These are phyloP conservation scores for Chlorella sp. DNA, from an alignment of 139 green algal genomes.

Conservation along the genomic window DNA sequence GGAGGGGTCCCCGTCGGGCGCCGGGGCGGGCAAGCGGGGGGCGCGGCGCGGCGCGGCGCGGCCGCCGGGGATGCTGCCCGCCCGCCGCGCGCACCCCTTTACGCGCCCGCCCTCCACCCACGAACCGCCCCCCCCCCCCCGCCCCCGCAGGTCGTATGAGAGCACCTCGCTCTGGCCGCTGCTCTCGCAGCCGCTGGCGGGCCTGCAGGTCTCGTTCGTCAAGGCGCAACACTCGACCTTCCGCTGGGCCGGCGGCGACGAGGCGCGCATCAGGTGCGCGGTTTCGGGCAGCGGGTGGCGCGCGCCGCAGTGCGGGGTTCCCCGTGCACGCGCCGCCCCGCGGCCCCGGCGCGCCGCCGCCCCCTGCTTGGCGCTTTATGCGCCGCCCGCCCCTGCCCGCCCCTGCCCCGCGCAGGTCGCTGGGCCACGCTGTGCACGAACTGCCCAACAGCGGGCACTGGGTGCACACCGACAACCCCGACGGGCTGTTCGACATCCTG, in stretches of 20 bases:
- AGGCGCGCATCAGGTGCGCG: conserved; percentile 52
- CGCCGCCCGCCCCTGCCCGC: too few relatives aligned
- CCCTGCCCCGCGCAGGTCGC: neutral
- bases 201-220: conserved; percentile 83
- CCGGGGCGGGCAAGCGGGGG: too few relatives aligned
- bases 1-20: too few relatives aligned
- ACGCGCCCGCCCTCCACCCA: neutral
- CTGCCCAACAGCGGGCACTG: conserved; percentile 80
- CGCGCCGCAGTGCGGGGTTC: too few relatives aligned
- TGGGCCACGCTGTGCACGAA: conserved; percentile 78
- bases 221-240: conserved; percentile 72
- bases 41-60: too few relatives aligned
- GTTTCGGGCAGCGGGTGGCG: neutral
- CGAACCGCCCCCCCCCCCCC: neutral
- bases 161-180: conserved; percentile 75
- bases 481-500: conserved; percentile 81
- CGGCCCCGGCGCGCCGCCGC: too few relatives aligned
- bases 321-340: too few relatives aligned
- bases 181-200: conserved; percentile 64
- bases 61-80: too few relatives aligned
- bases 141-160: conserved; percentile 73
- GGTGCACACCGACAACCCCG: conserved; percentile 90
- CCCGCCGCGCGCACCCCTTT: too few relatives aligned
- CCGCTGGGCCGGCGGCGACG: conserved; percentile 58
- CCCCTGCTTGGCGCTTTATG: too few relatives aligned